Percentiles rank a stretch among this genome's conserved stretches.
Evolutionary conservation across 2,329 filamentous ascomycete species (phyloP).

Genomic region (Aspergillus neoniger): DNA sequence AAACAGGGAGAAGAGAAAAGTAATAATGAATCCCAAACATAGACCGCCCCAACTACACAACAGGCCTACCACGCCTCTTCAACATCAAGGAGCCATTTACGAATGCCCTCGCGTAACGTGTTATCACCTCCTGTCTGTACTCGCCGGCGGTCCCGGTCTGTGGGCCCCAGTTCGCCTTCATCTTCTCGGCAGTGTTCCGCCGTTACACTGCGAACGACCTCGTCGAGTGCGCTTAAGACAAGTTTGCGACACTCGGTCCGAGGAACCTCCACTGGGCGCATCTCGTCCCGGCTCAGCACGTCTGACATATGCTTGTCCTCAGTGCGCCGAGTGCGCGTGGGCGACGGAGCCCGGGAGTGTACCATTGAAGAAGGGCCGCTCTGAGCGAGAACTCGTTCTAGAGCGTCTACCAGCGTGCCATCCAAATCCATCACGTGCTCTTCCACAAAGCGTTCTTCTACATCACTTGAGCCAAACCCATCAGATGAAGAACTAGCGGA

Average conservation of each 20-base stretch:
- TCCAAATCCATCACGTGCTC: slow-evolving; percentile 61
- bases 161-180: slow-evolving; percentile 31
- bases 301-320: slow-evolving; percentile 31
- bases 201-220: slow-evolving; percentile 58
- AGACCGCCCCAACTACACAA: not conserved
- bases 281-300: slow-evolving; percentile 29
- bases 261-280: slow-evolving; percentile 47
- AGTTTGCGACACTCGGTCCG: slow-evolving; percentile 56
- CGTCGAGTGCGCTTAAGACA: slow-evolving; percentile 59
- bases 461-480: slow-evolving; percentile 29
- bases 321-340: slow-evolving; percentile 37
- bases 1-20: slow-evolving; percentile 4
- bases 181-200: slow-evolving; percentile 49
- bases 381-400: slow-evolving; percentile 56
- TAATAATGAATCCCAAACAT: slow-evolving; percentile 1
- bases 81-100: slow-evolving; percentile 56
- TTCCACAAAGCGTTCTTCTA: slow-evolving; percentile 55
- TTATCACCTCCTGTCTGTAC: slow-evolving; percentile 47
- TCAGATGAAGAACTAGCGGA: slow-evolving; percentile 20
- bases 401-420: slow-evolving; percentile 58
- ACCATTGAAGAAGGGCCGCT: slow-evolving; percentile 45
- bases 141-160: slow-evolving; percentile 38
- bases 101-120: slow-evolving; percentile 58
- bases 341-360: slow-evolving; percentile 45
- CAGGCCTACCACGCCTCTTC: slow-evolving; percentile 46